Base-by-base conservation (phyloP, 1,284 basidiomycete genomes). In the Neonothopanus nambi region DNA sequence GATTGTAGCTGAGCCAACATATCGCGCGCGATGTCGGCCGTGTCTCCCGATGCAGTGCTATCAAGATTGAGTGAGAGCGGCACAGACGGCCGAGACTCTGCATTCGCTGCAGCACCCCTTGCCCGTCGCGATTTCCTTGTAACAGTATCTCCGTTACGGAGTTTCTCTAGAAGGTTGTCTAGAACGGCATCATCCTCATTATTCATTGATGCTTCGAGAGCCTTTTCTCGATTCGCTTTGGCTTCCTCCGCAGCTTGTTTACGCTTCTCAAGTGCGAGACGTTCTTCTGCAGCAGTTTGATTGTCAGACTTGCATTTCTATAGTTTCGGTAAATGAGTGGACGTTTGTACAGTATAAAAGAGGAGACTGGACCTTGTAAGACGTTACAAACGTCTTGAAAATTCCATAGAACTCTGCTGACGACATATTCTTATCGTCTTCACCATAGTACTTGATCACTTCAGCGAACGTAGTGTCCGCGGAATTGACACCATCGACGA, bases 341-440 rank as follows among this genome's bases (percentile, higher is more conserved):
- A 7, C 42, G 13, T 26, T n/a, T 15, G 12, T 20, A 48, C 37
- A 28, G 36, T 24, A 51, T 12, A 26, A 24, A 15, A 3, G 43
- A 56, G 26, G 36, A 3, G 23, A 23, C 65, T 78, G 57, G 59
- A 92, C 93, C 80, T 82, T 89, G 71, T 95, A 97, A 1, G 93
- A 95, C 0, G 89, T 94, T 21, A 94, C 82, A 63, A 97, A 97
- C 1, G 91, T 95, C 72, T 95, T 93, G 81, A 97, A 96, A 63
- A 95, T 87, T 15, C 87, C 92, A 71, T 93, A 98, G 73, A 97
- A 98, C 64, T 96, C 93, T 6, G 87, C 78, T 0, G 90, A 92
- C 23, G 81, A 74, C 79, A 88, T 84, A 58, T 76, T 86, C 71
- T 91, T 92, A 62, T 91, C 87, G 42, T 95, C 93, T 70, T 98